Evolutionary conservation across 2,329 filamentous ascomycete genomes (phyloP).

Genomic region (Ilyonectria sp.): DNA sequence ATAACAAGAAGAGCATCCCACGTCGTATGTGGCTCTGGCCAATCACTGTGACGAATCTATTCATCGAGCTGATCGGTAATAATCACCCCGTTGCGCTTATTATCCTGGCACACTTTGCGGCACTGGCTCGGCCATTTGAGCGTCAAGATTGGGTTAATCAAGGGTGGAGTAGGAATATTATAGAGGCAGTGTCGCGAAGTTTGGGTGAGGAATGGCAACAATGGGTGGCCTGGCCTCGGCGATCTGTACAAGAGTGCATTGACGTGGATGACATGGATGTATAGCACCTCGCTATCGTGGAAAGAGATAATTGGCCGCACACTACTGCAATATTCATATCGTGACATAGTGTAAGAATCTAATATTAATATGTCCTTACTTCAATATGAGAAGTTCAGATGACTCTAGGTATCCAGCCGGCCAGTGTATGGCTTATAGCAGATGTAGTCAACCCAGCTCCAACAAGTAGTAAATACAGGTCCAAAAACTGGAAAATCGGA

Average conservation of each 20-base stretch:
- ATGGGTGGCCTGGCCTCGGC: slow-evolving; percentile 34
- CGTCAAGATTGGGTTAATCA: slow-evolving; percentile 29
- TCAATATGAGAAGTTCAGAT: too few relatives aligned
- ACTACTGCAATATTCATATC: too few relatives aligned
- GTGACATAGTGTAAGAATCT: too few relatives aligned
- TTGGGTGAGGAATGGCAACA: slow-evolving; percentile 33
- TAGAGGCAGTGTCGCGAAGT: slow-evolving; percentile 16
- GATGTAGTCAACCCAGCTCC: too few relatives aligned
- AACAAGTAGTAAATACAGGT: too few relatives aligned
- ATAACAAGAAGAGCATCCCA: not conserved
- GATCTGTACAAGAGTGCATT: slow-evolving; percentile 25
- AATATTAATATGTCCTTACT: too few relatives aligned
- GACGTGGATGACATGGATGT: slow-evolving; percentile 35
- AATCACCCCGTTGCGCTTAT: slow-evolving; percentile 36
- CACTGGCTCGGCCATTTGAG: slow-evolving; percentile 32
- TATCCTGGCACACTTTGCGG: slow-evolving; percentile 34
- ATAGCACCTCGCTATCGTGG: not conserved
- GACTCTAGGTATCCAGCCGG: too few relatives aligned
- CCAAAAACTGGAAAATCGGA: not conserved
- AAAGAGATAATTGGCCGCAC: too few relatives aligned
- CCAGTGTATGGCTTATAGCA: too few relatives aligned
- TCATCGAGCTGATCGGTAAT: slow-evolving; percentile 30
- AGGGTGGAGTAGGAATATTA: slow-evolving; percentile 30
- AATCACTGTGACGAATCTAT: slow-evolving; percentile 31
- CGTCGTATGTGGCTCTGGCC: slow-evolving; percentile 37